Conservation (phyloP, 1,284 basidiomycete species). For the Ustilago hordei region DNA sequence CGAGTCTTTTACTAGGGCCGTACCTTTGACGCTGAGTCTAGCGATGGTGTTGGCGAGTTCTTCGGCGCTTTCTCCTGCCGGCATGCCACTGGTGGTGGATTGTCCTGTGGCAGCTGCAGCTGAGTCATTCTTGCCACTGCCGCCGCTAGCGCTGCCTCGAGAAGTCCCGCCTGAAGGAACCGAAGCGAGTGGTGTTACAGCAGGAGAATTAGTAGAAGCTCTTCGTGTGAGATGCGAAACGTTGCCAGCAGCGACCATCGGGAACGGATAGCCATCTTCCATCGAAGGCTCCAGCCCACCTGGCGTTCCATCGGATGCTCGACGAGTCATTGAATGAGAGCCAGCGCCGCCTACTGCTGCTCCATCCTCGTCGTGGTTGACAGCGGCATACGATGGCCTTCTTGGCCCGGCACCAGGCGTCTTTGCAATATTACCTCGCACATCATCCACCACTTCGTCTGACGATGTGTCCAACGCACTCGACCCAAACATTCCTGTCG, state of each 20-base stretch:
- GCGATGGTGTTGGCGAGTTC: conserved; percentile 61
- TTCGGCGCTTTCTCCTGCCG: conserved; percentile 34
- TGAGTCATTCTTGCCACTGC: not conserved
- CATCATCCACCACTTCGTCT: conserved; percentile 26
- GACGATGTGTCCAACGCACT: not conserved
- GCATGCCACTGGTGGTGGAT: not conserved
- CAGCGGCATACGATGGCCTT: conserved; percentile 26
- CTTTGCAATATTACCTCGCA: conserved; percentile 27
- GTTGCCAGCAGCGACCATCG: conserved; percentile 28
- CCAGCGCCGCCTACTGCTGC: not conserved
- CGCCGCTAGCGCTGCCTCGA: not conserved
- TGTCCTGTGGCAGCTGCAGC: not conserved
- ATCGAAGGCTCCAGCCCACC: conserved; percentile 18
- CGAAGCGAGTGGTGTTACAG: conserved; percentile 35
- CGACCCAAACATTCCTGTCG: not conserved
- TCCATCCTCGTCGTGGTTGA: not conserved
- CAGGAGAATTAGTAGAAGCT: conserved; percentile 51
- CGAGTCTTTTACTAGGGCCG: conserved; percentile 34
- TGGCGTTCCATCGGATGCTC: conserved; percentile 42
- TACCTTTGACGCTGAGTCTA: conserved; percentile 55
- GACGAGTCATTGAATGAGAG: not conserved
- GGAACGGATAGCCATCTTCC: conserved; percentile 57
- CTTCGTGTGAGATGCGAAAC: conserved; percentile 38
- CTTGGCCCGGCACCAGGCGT: conserved; percentile 45
- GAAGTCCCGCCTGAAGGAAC: conserved; percentile 10